phyloP scores from a whole-genome alignment of 495 filamentous ascomycete species.

The Bathelium albidoporum region DNA sequence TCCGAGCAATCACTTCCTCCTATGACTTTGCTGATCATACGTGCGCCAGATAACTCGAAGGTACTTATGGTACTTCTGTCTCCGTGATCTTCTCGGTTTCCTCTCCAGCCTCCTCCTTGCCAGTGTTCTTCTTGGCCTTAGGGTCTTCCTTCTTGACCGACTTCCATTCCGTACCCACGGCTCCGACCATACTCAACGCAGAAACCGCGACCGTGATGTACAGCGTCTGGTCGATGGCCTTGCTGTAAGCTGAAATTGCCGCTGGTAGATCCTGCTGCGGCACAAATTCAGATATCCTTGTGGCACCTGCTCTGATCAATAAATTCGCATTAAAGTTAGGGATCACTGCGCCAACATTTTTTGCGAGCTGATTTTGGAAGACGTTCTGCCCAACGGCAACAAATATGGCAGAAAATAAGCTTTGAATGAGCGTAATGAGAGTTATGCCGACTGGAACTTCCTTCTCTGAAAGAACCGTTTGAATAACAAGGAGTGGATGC shows the following conservation, averaged over 20 bases:
- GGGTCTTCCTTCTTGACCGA: constrained; percentile 47
- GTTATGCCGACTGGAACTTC: constrained; percentile 62
- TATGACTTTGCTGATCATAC: no score
- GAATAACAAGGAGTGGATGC: constrained; percentile 55
- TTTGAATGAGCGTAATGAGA: constrained; percentile 26
- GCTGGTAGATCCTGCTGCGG: constrained; percentile 35
- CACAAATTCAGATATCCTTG: constrained; percentile 40
- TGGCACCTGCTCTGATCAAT: constrained; percentile 56
- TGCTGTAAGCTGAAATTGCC: constrained; percentile 63
- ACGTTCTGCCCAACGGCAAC: constrained; percentile 28
- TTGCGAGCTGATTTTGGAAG: constrained; percentile 19
- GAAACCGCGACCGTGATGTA: constrained; percentile 57
- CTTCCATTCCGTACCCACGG: constrained; percentile 58
- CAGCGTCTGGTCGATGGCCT: constrained; percentile 56
- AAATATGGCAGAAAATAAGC: constrained; percentile 28
- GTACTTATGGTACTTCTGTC: neutral
- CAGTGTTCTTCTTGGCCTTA: neutral
- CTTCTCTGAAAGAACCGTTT: constrained; percentile 49
- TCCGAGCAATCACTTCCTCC: no score
- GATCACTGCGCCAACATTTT: constrained; percentile 37
- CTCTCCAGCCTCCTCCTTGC: neutral
- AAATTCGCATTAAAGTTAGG: constrained; percentile 40
- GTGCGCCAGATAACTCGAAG: no score
- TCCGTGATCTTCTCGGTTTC: neutral
- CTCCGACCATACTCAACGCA: constrained; percentile 49